Percentiles rank a stretch among this genome's conserved stretches.
Conservation (phyloP, 768 basidiomycete species). For the Pulveroboletus sp. region DNA sequence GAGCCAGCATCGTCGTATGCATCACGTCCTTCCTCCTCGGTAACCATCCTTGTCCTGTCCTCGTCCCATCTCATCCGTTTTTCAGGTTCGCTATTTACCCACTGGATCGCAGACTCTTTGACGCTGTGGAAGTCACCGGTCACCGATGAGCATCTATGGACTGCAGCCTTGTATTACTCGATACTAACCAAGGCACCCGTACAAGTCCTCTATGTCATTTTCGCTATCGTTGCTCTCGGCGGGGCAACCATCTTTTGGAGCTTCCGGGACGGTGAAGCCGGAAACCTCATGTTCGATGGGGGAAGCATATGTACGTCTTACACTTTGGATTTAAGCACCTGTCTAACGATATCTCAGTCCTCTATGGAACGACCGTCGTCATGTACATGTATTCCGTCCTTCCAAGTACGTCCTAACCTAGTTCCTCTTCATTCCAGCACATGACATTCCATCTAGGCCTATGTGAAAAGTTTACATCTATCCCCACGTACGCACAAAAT, state of each 20-base stretch:
- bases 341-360: constrained; percentile 46
- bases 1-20: constrained; percentile 72
- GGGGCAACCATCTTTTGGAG: constrained; percentile 74
- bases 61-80: background rate
- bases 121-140: constrained; percentile 87
- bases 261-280: constrained; percentile 71
- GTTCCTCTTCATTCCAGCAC: background rate
- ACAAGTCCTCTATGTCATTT: constrained; percentile 55
- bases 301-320: constrained; percentile 76
- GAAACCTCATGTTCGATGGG: constrained; percentile 90
- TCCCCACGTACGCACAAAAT: constrained; percentile 50
- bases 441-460: constrained; percentile 42
- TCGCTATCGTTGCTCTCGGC: constrained; percentile 55
- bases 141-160: constrained; percentile 83
- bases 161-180: constrained; percentile 78
- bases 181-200: constrained; percentile 67
- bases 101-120: constrained; percentile 92
- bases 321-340: background rate
- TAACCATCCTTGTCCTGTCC: constrained; percentile 25
- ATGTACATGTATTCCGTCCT: constrained; percentile 78
- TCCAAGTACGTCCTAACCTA: constrained; percentile 55
- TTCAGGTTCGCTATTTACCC: constrained; percentile 76
- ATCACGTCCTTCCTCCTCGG: constrained; percentile 81
- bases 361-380: constrained; percentile 67
- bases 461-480: constrained; percentile 52